Conservation (phyloP, 306 rosid species). For the Medicago ruthenica region DNA sequence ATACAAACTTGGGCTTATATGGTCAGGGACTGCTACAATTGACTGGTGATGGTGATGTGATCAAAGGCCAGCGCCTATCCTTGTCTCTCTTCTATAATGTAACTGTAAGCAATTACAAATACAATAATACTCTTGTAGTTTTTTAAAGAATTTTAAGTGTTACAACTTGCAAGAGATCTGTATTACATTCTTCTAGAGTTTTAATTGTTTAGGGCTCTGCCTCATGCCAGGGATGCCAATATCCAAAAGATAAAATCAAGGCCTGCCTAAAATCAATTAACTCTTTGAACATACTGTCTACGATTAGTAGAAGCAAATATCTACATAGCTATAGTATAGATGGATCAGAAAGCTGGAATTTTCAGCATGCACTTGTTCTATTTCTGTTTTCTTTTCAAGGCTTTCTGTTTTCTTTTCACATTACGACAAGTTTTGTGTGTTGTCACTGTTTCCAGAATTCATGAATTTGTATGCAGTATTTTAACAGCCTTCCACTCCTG, state of each 20-base stretch:
- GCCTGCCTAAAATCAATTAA: no score
- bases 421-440: neutral
- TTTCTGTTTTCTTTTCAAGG: conserved; percentile 26
- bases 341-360: conserved; percentile 28
- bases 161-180: conserved; percentile 33
- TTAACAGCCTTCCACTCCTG: conserved; percentile 38
- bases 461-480: conserved; percentile 14
- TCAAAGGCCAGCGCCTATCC: conserved; percentile 91
- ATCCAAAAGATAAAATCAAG: conserved; percentile 28
- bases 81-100: conserved; percentile 98
- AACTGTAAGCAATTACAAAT: conserved; percentile 71
- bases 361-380: conserved; percentile 31
- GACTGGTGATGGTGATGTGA: conserved; percentile 91
- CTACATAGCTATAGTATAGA: conserved; percentile 7
- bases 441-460: conserved; percentile 30
- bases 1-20: conserved; percentile 89
- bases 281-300: conserved; percentile 15
- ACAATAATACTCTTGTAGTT: conserved; percentile 9
- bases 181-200: neutral
- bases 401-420: conserved; percentile 11
- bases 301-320: conserved; percentile 23
- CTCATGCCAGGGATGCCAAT: conserved; percentile 35
- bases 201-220: conserved; percentile 28
- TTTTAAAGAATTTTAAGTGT: conserved; percentile 17
- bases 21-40: conserved; percentile 94